Conservation (phyloP, 2,329 filamentous ascomycete species). For the Fusarium transvaalense region DNA sequence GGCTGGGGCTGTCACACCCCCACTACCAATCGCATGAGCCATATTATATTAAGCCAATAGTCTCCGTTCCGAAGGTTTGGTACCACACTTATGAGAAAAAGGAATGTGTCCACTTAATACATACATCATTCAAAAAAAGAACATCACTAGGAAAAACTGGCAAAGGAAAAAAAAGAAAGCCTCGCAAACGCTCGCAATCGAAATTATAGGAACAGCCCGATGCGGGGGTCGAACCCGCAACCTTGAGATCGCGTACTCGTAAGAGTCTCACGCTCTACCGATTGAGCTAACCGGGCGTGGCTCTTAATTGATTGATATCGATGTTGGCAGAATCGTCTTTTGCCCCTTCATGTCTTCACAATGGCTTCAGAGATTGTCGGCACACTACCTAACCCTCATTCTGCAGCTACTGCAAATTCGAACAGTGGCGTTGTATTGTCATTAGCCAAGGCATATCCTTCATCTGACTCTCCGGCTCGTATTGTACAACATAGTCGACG, state of each 20-base stretch:
- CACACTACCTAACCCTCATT: not conserved
- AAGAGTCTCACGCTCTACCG: slow-evolving; percentile 76
- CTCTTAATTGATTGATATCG: slow-evolving; percentile 20
- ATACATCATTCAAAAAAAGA: not conserved
- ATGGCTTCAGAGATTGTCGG: not conserved
- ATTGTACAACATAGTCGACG: slow-evolving; percentile 36
- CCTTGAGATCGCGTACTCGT: slow-evolving; percentile 60
- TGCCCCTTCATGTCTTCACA: not conserved
- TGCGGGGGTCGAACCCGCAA: slow-evolving; percentile 66
- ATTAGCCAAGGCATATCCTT: slow-evolving; percentile 16
- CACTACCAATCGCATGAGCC: slow-evolving; percentile 12
- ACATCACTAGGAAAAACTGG: not conserved
- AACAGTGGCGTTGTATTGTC: slow-evolving; percentile 36
- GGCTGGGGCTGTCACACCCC: too few species aligned
- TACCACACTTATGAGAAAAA: too few species aligned
- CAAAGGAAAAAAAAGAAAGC: slow-evolving; percentile 33
- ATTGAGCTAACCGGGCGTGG: slow-evolving; percentile 45
- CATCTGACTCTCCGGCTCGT: slow-evolving; percentile 33
- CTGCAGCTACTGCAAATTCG: not conserved
- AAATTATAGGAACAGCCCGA: slow-evolving; percentile 54
- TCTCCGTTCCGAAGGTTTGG: not conserved
- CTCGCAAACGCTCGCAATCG: slow-evolving; percentile 32
- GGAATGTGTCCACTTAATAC: not conserved
- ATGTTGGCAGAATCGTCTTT: not conserved
- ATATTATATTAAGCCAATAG: not conserved